These are phyloP conservation scores for Rhizopus sp. DNA, from an alignment of 371 early-diverging fungal genomes.

Conservation along the genomic window DNA sequence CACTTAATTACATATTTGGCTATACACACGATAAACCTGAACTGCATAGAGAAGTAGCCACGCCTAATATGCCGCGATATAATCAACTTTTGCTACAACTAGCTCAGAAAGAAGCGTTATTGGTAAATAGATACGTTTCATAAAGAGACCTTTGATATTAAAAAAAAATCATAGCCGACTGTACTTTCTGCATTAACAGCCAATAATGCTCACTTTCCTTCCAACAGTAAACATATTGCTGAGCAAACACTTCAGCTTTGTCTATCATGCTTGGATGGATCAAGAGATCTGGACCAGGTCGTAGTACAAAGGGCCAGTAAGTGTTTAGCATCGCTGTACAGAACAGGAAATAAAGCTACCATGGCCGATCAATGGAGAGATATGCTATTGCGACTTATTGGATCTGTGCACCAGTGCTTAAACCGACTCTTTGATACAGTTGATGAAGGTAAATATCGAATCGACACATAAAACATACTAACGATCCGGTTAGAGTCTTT, in stretches of 20 bases:
- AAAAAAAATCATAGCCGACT: conserved; percentile 28
- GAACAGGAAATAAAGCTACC: conserved; percentile 45
- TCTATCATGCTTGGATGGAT: conserved; percentile 53
- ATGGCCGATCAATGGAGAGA: conserved; percentile 54
- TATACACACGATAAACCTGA: conserved; percentile 57
- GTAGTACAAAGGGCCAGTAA: conserved; percentile 38
- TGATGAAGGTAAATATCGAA: conserved; percentile 56
- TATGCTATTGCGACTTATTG: conserved; percentile 45
- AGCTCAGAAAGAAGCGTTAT: conserved; percentile 48
- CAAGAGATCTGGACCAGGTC: conserved; percentile 30
- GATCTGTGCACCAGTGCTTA: conserved; percentile 52
- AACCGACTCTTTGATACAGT: conserved; percentile 56
- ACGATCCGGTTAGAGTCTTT: conserved; percentile 23
- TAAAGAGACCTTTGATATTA: too few species aligned
- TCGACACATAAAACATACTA: background rate
- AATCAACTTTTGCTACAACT: conserved; percentile 49
- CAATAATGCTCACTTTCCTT: conserved; percentile 55
- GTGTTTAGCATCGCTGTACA: conserved; percentile 49
- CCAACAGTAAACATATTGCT: conserved; percentile 52
- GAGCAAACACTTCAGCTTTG: conserved; percentile 56
- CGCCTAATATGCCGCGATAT: conserved; percentile 54
- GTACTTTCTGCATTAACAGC: conserved; percentile 50
- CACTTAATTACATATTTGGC: conserved; percentile 49
- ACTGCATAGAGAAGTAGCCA: conserved; percentile 60
- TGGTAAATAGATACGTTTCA: conserved; percentile 31